Base-by-base conservation (phyloP, 345 rosid species). In the Brassica juncea region DNA sequence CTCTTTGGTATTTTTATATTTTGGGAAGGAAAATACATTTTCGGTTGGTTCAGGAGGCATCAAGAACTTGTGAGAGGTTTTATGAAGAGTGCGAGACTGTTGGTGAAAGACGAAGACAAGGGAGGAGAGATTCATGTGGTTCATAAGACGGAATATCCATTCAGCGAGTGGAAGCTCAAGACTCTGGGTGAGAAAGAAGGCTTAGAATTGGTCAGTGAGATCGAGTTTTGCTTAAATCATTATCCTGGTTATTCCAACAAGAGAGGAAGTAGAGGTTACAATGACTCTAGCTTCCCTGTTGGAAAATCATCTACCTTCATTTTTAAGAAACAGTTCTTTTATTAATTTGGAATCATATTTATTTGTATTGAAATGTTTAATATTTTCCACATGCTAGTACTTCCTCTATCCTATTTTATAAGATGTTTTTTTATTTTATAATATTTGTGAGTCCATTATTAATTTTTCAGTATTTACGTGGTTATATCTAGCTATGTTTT, bases 51-150 rank as follows among this genome's bases (percentile, higher is more conserved):
- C 57, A 86, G 92, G 76, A 15, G 16, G 12, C 92, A 85, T 62
- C 72, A 64, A 69, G 27, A 71, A 2, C 8, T 87, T 65, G 85
- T 88, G 62, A 77, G 70, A 70, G 88, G 87, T 0, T 91, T 88
- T 72, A 65, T 88, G 47, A 73, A 35, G 44, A 91, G 72, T 73
- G 90, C 92, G 4, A 71, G 70, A 52, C 32, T 61, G 58, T 64
- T 88, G 83, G 58, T 90, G 66, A 21, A 68, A 9, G 72, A 62
- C 12, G 83, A 70, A 39, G 74, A 79, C 69, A 7, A 42, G 4
- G 66, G 79, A 19, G 91, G 97, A 2, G 86, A 90, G 73, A 81
- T 87, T 31, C 93, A 89, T 54, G 79, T 84, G 34, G 74, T 88
- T n/a, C 93, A 87, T 66, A 86, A 85, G 72, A 85, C 85, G 0